These are phyloP conservation scores for Fragosphaeria purpurea DNA, from an alignment of 2,329 filamentous ascomycete species.

Conservation along the genomic window DNA sequence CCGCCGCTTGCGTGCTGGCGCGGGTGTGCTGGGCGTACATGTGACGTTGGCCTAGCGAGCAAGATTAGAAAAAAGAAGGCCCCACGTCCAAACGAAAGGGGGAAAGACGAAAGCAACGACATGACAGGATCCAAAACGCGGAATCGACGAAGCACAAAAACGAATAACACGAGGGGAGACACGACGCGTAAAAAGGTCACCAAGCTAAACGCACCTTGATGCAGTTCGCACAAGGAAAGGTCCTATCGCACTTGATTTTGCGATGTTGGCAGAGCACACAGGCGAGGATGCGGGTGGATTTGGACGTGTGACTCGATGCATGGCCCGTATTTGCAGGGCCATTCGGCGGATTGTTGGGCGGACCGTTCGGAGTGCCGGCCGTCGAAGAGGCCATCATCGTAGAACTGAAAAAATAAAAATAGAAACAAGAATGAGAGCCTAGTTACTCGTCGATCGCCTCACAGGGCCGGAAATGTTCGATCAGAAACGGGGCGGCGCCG, in stretches of 20 bases:
- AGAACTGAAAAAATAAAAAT: background rate
- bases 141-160: too few relatives aligned
- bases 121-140: too few relatives aligned
- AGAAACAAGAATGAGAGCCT: background rate
- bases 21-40: slow-evolving; percentile 50
- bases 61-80: background rate
- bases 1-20: slow-evolving; percentile 48
- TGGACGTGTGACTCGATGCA: slow-evolving; percentile 13
- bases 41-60: slow-evolving; percentile 42
- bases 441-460: too few relatives aligned
- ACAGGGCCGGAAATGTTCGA: too few relatives aligned
- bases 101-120: background rate
- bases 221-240: slow-evolving; percentile 50
- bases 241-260: slow-evolving; percentile 54
- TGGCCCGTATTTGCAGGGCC: background rate
- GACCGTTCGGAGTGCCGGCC: background rate
- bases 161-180: too few relatives aligned
- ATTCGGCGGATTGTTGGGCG: background rate
- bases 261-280: slow-evolving; percentile 51
- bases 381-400: slow-evolving; percentile 5
- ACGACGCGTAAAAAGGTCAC: too few relatives aligned
- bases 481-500: too few relatives aligned
- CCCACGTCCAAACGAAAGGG: background rate
- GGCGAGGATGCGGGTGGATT: slow-evolving; percentile 37
- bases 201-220: slow-evolving; percentile 36